Conservation (phyloP, 2,329 filamentous ascomycete species). For the Raffaelea arxii region DNA sequence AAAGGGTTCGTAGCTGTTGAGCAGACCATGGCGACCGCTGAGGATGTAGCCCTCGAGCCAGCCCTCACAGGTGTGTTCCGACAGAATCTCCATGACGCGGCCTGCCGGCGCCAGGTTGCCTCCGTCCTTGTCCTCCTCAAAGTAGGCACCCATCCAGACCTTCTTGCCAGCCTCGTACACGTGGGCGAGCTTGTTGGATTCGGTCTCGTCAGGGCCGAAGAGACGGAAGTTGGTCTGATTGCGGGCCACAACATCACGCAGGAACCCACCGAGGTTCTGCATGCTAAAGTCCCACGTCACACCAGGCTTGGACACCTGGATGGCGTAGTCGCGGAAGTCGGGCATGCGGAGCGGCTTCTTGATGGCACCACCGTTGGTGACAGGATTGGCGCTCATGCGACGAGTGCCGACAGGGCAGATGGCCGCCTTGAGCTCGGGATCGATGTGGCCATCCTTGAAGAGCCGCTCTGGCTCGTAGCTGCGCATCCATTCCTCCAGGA, state of each 20-base stretch:
- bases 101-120: slow-evolving; percentile 61
- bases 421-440: slow-evolving; percentile 49
- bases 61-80: slow-evolving; percentile 69
- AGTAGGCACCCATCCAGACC: slow-evolving; percentile 71
- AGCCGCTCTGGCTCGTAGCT: slow-evolving; percentile 65
- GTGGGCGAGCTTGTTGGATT: slow-evolving; percentile 66
- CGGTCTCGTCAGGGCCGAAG: slow-evolving; percentile 71
- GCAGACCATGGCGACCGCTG: slow-evolving; percentile 63
- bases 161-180: slow-evolving; percentile 70
- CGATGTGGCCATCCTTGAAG: slow-evolving; percentile 55
- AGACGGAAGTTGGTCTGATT: slow-evolving; percentile 64
- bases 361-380: slow-evolving; percentile 61
- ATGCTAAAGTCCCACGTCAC: slow-evolving; percentile 52
- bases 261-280: slow-evolving; percentile 56
- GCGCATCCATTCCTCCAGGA: slow-evolving; percentile 69
- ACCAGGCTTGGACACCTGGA: slow-evolving; percentile 52
- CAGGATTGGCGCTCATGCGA: slow-evolving; percentile 69
- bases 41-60: slow-evolving; percentile 75
- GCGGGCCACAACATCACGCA: slow-evolving; percentile 55
- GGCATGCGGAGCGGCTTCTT: slow-evolving; percentile 59
- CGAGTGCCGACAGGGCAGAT: slow-evolving; percentile 55
- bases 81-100: slow-evolving; percentile 77
- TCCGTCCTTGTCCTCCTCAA: slow-evolving; percentile 65
- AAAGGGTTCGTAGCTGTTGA: slow-evolving; percentile 77
- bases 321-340: slow-evolving; percentile 58